phyloP scores from a whole-genome alignment of 352 stramenopile species.

The Globisporangium uncinulatum region DNA sequence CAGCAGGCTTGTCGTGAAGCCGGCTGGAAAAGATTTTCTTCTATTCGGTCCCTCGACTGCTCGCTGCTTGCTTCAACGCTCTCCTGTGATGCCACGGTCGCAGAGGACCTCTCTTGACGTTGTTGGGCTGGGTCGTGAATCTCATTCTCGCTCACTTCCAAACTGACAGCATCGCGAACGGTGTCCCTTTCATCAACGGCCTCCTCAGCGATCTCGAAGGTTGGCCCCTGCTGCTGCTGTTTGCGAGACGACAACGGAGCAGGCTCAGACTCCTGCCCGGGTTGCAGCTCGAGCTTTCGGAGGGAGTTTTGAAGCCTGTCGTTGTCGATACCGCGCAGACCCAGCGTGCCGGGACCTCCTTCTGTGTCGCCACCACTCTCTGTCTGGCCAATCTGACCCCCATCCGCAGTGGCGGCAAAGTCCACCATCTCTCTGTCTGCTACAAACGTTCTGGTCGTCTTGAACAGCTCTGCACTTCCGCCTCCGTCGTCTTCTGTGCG shows the following conservation, averaged over 20 bases:
- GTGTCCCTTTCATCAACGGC: too few species aligned
- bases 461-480: constrained; percentile 1
- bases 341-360: not conserved
- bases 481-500: not conserved
- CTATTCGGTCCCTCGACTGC: not conserved
- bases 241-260: too few species aligned
- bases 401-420: not conserved
- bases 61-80: not conserved
- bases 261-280: not conserved
- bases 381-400: not conserved
- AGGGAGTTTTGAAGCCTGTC: not conserved
- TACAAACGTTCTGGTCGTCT: constrained; percentile 4
- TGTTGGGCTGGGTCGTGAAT: too few species aligned
- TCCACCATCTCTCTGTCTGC: not conserved
- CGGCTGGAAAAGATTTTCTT: not conserved
- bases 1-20: constrained; percentile 13
- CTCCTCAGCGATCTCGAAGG: too few species aligned
- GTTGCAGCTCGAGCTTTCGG: not conserved
- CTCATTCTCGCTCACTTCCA: too few species aligned
- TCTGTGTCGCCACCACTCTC: not conserved
- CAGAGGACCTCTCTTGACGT: not conserved
- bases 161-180: too few species aligned
- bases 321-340: not conserved
- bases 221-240: too few species aligned
- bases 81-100: not conserved